A percentile compares a stretch with the other conserved stretches of the same genome.
Evolutionary conservation across 2,329 filamentous ascomycete species (phyloP).

Genomic region (Sporothrix sp.): DNA sequence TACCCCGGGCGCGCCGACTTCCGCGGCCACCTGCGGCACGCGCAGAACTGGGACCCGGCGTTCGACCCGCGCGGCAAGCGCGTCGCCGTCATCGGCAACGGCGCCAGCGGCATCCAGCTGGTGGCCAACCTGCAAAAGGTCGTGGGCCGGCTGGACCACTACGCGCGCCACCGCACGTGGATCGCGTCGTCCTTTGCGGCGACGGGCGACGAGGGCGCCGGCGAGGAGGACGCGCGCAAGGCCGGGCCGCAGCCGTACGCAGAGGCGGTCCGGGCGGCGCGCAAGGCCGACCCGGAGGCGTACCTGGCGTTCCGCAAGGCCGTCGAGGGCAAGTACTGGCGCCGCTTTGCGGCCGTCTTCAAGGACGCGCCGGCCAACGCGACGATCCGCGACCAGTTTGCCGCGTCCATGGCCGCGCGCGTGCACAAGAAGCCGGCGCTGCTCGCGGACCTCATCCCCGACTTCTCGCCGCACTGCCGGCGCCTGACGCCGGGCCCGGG

Average conservation of each 20-base stretch:
- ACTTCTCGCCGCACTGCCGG: slow-evolving; percentile 55
- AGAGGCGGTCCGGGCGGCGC: slow-evolving; percentile 43
- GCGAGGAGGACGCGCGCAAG: slow-evolving; percentile 17
- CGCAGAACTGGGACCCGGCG: slow-evolving; percentile 43
- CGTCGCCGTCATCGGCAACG: slow-evolving; percentile 46
- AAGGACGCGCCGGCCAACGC: slow-evolving; percentile 41
- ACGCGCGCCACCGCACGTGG: slow-evolving; percentile 57
- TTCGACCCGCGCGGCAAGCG: slow-evolving; percentile 38
- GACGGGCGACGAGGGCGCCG: slow-evolving; percentile 42
- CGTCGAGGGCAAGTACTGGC: slow-evolving; percentile 53
- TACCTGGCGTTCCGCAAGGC: slow-evolving; percentile 52
- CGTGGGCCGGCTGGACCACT: slow-evolving; percentile 49
- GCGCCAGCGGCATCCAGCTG: slow-evolving; percentile 45
- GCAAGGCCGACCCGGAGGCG: slow-evolving; percentile 46
- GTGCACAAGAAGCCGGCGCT: slow-evolving; percentile 46
- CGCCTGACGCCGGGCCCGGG: slow-evolving; percentile 57
- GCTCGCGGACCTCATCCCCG: slow-evolving; percentile 45
- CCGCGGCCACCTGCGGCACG: slow-evolving; percentile 43
- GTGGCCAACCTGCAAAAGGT: slow-evolving; percentile 36
- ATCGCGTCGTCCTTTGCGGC: slow-evolving; percentile 45
- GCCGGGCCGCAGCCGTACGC: slow-evolving; percentile 40
- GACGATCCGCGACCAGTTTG: slow-evolving; percentile 37
- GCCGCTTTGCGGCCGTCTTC: slow-evolving; percentile 45
- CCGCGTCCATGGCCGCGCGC: slow-evolving; percentile 43
- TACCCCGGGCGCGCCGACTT: slow-evolving; percentile 43